A percentile compares a stretch with the other conserved stretches of the same genome.
These are phyloP conservation scores for Hypomontagnella monticulosa DNA, from an alignment of 495 filamentous ascomycete genomes.

Conservation along the genomic window DNA sequence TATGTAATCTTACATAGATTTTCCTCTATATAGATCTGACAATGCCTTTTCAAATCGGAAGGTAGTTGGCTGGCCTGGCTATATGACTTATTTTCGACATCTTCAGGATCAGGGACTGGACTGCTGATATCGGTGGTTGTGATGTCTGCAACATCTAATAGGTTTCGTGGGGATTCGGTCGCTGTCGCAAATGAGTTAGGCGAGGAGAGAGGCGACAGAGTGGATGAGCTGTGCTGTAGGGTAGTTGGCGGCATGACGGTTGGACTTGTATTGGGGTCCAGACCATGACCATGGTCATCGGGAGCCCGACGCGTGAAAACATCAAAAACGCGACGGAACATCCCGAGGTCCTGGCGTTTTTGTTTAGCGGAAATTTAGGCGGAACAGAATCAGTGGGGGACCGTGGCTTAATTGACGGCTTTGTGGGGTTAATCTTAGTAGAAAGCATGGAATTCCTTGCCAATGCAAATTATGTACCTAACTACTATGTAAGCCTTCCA, in stretches of 20 bases:
- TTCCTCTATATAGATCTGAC: slow-evolving; percentile 79
- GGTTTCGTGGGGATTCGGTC: slow-evolving; percentile 19
- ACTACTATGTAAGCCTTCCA: too few relatives aligned
- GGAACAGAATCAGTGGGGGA: not conserved
- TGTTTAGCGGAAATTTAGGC: slow-evolving; percentile 1
- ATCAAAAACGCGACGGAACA: slow-evolving; percentile 32
- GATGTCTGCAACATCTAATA: slow-evolving; percentile 2
- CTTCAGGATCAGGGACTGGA: slow-evolving; percentile 22
- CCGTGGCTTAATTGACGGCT: not conserved
- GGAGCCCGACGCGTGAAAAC: slow-evolving; percentile 33
- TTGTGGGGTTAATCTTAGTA: not conserved
- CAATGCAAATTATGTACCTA: too few relatives aligned
- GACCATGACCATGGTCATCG: too few relatives aligned
- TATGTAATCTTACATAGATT: slow-evolving; percentile 65
- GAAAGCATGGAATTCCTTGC: too few relatives aligned
- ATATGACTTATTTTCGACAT: slow-evolving; percentile 46
- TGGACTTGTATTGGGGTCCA: not conserved
- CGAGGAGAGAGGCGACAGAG: slow-evolving; percentile 27
- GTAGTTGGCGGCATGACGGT: slow-evolving; percentile 16
- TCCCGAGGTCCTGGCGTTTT: not conserved
- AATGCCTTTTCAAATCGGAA: slow-evolving; percentile 70
- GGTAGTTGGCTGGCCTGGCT: slow-evolving; percentile 65
- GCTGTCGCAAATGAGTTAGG: slow-evolving; percentile 33
- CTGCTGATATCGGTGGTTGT: slow-evolving; percentile 20
- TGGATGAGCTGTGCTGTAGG: not conserved